Base-by-base conservation (phyloP, 2,329 filamentous ascomycete species). In the Xylariaceae sp. region DNA sequence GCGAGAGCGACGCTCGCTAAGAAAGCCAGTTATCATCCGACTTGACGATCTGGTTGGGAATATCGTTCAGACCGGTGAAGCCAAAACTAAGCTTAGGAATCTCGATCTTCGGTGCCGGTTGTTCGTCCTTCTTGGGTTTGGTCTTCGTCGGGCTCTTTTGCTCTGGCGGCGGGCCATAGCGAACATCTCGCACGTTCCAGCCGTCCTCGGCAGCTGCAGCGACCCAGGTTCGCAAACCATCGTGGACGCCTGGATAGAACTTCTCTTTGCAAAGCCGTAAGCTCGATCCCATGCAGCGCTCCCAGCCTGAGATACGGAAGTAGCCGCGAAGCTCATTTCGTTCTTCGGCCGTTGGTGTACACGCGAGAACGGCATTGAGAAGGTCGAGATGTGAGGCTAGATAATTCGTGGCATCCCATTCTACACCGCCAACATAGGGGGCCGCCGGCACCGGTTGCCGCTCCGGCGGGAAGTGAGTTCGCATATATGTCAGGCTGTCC, bases 371-470 rank as follows among this genome's bases (percentile, higher is more conserved):
- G 35, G 91, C 93, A 70, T 97, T 99, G 68, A 97, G 77, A 9
- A 99, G 85, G 70, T 97, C 94, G 8, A 99, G 81, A 70, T 99
- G 93, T 0, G 89, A 90, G 15, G 93, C 91, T 9, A 97, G 81
- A 72, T 97, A 97, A 74, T 96, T 97, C 8, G 94, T 97, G 2
- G 94, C 94, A 72, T 97, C 94, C 94, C 94, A 97, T 75, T 99
- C 94, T 8, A 97, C 94, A 56, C 94, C 93, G 53, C 94, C 94
- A 48, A 97, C 92, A 71, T 97, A 97, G 0, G 93, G 93, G 4
- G 93, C 93, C 13, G 94, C 93, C 30, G 93, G 91, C 0, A 97
- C 92, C 0, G 94, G 94, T 2, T 92, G 89, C 0, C 92, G 86
- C 66, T 92, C 89, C 51, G 87, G 84, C 0, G 94, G 93, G 72